These are phyloP conservation scores for Termitomyces sp. DNA, from an alignment of 768 basidiomycete genomes.

Conservation along the genomic window DNA sequence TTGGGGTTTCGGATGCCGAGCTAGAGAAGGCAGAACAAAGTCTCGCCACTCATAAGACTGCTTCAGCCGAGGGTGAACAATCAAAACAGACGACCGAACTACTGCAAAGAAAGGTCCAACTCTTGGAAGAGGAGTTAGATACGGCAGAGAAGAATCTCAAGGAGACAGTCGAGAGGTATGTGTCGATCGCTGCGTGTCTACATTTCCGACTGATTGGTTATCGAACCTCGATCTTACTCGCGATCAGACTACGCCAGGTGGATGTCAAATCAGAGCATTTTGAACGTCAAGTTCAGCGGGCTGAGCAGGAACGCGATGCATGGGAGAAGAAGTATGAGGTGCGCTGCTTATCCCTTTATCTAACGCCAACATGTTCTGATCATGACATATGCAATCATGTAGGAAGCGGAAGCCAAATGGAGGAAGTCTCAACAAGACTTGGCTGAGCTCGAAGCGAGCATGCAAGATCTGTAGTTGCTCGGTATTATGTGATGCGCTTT, in stretches of 20 bases:
- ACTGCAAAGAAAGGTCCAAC: conserved; percentile 77
- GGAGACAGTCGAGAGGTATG: conserved; percentile 95
- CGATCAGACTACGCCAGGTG: conserved; percentile 81
- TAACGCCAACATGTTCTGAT: neutral
- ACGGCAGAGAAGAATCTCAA: conserved; percentile 94
- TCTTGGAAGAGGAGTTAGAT: conserved; percentile 95
- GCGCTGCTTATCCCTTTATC: conserved; percentile 19
- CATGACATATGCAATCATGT: conserved; percentile 12
- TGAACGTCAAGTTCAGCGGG: conserved; percentile 83
- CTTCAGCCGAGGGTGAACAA: conserved; percentile 63
- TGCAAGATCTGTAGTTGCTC: conserved; percentile 61
- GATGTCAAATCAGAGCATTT: conserved; percentile 99
- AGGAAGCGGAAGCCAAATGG: conserved; percentile 76
- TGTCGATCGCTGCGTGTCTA: conserved; percentile 15
- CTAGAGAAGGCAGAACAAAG: conserved; percentile 69
- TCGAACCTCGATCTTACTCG: conserved; percentile 7
- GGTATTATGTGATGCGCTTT: conserved; percentile 1
- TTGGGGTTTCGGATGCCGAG: conserved; percentile 59
- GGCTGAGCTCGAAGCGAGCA: conserved; percentile 73
- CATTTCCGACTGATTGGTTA: conserved; percentile 13
- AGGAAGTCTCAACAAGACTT: conserved; percentile 73
- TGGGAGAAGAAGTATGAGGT: conserved; percentile 98
- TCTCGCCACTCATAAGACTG: conserved; percentile 61
- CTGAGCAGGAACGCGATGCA: conserved; percentile 86
- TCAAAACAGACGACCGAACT: conserved; percentile 71